Evolutionary conservation across 768 basidiomycete species (phyloP), one percentile per base, ranked within the genome.

Genomic region (Tremella mesenterica): DNA sequence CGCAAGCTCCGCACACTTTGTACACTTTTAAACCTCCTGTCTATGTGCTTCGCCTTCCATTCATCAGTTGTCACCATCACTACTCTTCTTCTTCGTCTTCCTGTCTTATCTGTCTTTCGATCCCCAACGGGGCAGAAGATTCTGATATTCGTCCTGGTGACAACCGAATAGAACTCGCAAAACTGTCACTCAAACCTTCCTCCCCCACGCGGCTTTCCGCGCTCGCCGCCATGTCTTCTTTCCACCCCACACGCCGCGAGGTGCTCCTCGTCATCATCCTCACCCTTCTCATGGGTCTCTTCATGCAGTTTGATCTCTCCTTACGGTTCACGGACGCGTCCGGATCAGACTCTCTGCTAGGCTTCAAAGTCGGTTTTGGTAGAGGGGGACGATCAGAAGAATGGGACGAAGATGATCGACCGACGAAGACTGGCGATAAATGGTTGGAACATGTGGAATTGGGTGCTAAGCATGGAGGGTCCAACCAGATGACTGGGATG

Each of bases 271-370:
- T 86, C 55, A 74, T 87, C 30, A 80, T 84, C 60, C 80, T 83
- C 9, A 69, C 86, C 28, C 75, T 80, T 14, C 72, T 81, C 46
- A 86, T 88, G 65, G 73, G 85, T 26, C 71, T 90, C 41, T 80
- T 86, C 33, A 86, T 83, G 69, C 85, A 89, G 73, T 74, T 87
- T 55, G 84, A 86, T 70, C 70, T 77, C 2, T 81, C 85, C 0
- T 74, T 86, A 5, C 76, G 77, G 38, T 74, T 79, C 31, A 70
- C 81, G 33, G 71, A 75, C 45, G 39, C 63, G 20, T 33, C 51
- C 18, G 53, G 66, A 26, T 41, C 70, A 53, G 50, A 60, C 46
- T 49, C 52, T 27, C 31, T 59, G 45, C 18, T 63, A 43, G 52
- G 55, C 31, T 56, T 59, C 53, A 62, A 59, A 27, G 57, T 62